These are phyloP conservation scores for Penicillium diatomitis DNA, from an alignment of 495 filamentous ascomycete genomes.

Conservation along the genomic window DNA sequence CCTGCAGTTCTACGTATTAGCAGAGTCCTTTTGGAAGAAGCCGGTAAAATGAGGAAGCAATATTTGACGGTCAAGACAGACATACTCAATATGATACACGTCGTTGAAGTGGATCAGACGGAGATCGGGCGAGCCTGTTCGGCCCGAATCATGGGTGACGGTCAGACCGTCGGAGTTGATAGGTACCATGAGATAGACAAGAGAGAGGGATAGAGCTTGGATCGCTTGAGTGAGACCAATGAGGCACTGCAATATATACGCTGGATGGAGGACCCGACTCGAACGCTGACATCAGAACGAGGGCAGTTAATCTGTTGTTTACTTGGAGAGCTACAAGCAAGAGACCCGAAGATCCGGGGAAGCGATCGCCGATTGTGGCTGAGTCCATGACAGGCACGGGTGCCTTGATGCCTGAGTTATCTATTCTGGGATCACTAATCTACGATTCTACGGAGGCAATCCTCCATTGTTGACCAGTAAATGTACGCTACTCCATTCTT, in stretches of 20 bases:
- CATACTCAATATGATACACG: slow-evolving; percentile 77
- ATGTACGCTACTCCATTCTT: too few species aligned
- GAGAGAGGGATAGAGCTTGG: not conserved
- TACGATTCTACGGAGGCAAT: too few species aligned
- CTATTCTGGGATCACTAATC: too few species aligned
- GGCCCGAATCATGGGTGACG: slow-evolving; percentile 45
- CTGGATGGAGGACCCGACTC: too few species aligned
- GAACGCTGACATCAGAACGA: too few species aligned
- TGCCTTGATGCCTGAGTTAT: slow-evolving; percentile 7
- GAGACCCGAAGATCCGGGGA: slow-evolving; percentile 7
- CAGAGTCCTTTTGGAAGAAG: too few species aligned
- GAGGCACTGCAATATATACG: too few species aligned
- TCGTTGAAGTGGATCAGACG: slow-evolving; percentile 87
- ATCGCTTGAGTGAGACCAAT: not conserved
- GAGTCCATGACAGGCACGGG: not conserved
- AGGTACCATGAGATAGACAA: slow-evolving; percentile 17
- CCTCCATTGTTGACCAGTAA: too few species aligned
- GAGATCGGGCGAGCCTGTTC: slow-evolving; percentile 53
- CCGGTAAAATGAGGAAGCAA: too few species aligned
- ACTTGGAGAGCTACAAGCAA: slow-evolving; percentile 4
- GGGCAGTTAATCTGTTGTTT: slow-evolving; percentile 1
- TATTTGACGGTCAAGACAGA: too few species aligned
- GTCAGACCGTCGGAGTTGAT: slow-evolving; percentile 29
- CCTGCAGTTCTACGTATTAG: slow-evolving; percentile 12
- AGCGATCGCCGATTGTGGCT: not conserved